Base-by-base conservation (phyloP, 768 basidiomycete genomes). In the Cubamyces lactineus region DNA sequence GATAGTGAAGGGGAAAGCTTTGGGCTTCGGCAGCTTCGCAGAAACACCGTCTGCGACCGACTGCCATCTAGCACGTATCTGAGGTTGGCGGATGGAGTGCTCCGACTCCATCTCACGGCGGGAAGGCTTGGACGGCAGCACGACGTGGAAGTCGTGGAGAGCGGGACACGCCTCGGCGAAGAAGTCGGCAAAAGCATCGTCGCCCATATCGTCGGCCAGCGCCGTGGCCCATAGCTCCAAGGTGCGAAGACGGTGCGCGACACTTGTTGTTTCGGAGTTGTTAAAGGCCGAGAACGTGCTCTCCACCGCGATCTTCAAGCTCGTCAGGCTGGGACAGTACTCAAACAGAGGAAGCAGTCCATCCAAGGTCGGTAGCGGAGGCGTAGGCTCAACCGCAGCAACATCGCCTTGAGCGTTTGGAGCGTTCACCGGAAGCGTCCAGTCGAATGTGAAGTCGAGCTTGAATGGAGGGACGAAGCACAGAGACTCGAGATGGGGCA, bases 171-270 rank as follows among this genome's bases (percentile, higher is more conserved):
- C 7, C 9, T 34, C 28, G 0, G 30, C 28, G n/a, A 51, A 51
- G 17, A 51, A 34, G 26, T 34, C 30, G 16, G 19, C 30, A n/a
- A 51, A 51, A n/a, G 34, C 30, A 34, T 19, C 28, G 17, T 51
- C 49, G 4, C 17, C 3, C 2, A 38, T 9, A n/a, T 19, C 17
- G 16, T 5, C 15, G 28, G 38, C 49, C 6, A 51, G 49, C 7
- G 26, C 28, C 2, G 49, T 51, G 28, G 49, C 49, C 49, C 49
- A 51, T 34, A 51, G 49, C 30, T 51, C 49, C 49, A 51, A n/a
- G 17, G 7, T 8, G 30, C 17, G 17, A n/a, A 17, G 8, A 19
- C 49, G 28, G 34, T 5, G 28, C 16, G 26, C 7, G 5, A n/a
- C 28, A 8, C 16, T 30, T 16, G 17, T 9, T 4, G 7, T 6